Evolutionary conservation across 202 grass and related monocot genomes (phyloP).

Genomic region (Carex arenaria): DNA sequence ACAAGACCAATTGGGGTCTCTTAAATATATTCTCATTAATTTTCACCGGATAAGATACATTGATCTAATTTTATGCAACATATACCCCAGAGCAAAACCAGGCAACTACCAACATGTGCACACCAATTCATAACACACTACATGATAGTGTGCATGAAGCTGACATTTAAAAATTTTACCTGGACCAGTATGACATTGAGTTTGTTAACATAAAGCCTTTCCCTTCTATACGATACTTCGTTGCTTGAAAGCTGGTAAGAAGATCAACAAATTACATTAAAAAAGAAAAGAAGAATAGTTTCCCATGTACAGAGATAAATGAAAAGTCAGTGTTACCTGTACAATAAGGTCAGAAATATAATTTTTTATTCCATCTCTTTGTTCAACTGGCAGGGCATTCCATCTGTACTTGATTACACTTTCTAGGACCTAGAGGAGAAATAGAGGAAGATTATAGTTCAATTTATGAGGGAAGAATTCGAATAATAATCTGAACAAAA

Average conservation of each 20-base stretch:
- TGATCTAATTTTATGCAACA: not conserved
- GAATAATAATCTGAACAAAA: not conserved
- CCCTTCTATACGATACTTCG: conserved; percentile 78
- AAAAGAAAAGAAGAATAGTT: conserved; percentile 9
- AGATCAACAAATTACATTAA: not conserved
- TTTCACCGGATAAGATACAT: not conserved
- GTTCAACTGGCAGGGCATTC: conserved; percentile 90
- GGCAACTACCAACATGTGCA: not conserved
- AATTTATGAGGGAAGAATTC: not conserved
- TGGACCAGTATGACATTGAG: conserved; percentile 99
- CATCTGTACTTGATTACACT: conserved; percentile 99
- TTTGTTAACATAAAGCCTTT: conserved; percentile 99
- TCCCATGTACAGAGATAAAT: conserved; percentile 23
- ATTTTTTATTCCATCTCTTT: conserved; percentile 98
- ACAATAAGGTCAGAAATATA: conserved; percentile 99
- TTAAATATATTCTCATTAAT: not conserved
- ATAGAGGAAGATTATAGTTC: not conserved
- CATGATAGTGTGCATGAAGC: not conserved
- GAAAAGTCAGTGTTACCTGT: conserved; percentile 36
- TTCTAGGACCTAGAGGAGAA: conserved; percentile 74
- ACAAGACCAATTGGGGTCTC: not conserved
- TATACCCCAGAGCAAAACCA: not conserved
- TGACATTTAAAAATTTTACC: conserved; percentile 37
- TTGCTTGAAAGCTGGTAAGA: conserved; percentile 82
- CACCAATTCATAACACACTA: not conserved